phyloP scores from a whole-genome alignment of 1,284 basidiomycete species.

The Rhodotorula sp. region DNA sequence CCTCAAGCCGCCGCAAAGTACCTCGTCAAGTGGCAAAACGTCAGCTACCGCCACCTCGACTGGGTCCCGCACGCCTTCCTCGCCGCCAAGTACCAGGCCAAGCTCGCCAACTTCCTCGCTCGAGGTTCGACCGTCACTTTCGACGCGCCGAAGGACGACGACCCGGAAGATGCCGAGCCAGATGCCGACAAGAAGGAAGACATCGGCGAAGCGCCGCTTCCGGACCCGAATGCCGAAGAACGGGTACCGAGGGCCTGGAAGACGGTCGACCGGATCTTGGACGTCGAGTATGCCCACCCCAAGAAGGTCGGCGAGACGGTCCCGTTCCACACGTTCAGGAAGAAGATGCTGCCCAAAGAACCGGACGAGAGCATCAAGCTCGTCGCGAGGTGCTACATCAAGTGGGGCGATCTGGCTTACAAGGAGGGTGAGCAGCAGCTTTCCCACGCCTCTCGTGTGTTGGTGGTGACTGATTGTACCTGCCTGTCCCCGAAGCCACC shows the following conservation, averaged over 20 bases:
- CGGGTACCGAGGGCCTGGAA: slow-evolving; percentile 41
- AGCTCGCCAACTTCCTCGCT: slow-evolving; percentile 71
- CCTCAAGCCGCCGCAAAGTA: slow-evolving; percentile 60
- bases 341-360: slow-evolving; percentile 24
- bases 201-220: slow-evolving; percentile 28
- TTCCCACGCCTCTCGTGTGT: not conserved
- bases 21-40: slow-evolving; percentile 34
- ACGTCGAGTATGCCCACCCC: slow-evolving; percentile 32
- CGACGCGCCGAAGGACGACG: slow-evolving; percentile 32
- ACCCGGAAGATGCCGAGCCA: slow-evolving; percentile 26
- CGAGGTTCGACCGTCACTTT: slow-evolving; percentile 62
- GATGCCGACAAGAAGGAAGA: slow-evolving; percentile 23
- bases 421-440: slow-evolving; percentile 11
- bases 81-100: slow-evolving; percentile 59
- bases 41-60: slow-evolving; percentile 47
- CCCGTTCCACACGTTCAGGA: not conserved
- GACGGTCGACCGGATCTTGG: slow-evolving; percentile 41
- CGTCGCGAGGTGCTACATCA: slow-evolving; percentile 37
- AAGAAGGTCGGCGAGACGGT: not conserved
- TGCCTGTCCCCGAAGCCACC: slow-evolving; percentile 18
- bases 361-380: slow-evolving; percentile 35
- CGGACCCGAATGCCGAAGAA: slow-evolving; percentile 36
- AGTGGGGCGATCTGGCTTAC: slow-evolving; percentile 44
- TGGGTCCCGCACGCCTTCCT: slow-evolving; percentile 94
- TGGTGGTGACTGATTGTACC: not conserved